Percentiles rank a stretch among this genome's conserved stretches.
Evolutionary conservation across 768 basidiomycete genomes (phyloP).

Genomic region (Boletus tylopilopsis): DNA sequence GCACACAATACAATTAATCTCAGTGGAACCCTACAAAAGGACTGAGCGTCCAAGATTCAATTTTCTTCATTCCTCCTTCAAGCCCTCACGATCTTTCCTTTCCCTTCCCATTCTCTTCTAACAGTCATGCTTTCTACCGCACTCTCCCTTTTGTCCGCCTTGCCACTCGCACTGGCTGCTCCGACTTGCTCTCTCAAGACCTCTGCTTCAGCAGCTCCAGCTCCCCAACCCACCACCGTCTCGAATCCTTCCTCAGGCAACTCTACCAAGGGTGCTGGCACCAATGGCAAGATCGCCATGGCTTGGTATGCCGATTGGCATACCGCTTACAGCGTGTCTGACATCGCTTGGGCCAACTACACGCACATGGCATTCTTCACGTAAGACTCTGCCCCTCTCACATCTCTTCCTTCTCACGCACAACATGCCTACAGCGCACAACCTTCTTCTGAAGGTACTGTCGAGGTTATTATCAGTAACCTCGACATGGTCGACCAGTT

Average conservation of each 20-base stretch:
- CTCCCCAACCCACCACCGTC: not conserved
- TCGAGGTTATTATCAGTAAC: conserved; percentile 11
- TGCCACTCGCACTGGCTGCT: conserved; percentile 29
- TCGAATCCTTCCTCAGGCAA: conserved; percentile 10
- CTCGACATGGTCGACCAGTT: conserved; percentile 14
- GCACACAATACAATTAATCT: no score
- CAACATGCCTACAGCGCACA: conserved; percentile 16
- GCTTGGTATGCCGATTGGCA: conserved; percentile 76
- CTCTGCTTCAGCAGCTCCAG: not conserved
- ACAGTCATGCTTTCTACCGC: conserved; percentile 18
- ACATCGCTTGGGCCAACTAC: conserved; percentile 65
- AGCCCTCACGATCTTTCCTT: conserved; percentile 16
- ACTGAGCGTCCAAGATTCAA: not conserved
- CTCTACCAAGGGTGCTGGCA: conserved; percentile 19
- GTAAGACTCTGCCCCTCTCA: conserved; percentile 1
- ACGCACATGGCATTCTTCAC: conserved; percentile 68
- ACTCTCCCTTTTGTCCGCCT: conserved; percentile 19
- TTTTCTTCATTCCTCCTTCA: not conserved
- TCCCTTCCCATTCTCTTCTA: conserved; percentile 4
- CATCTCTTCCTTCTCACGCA: not conserved
- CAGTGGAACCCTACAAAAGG: conserved; percentile 23
- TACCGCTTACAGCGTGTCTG: conserved; percentile 40
- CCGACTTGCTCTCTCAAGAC: conserved; percentile 23
- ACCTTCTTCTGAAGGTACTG: conserved; percentile 13
- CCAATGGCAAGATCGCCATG: conserved; percentile 40